Base-by-base conservation (phyloP, 345 rosid species). In the Heritiera littoralis region DNA sequence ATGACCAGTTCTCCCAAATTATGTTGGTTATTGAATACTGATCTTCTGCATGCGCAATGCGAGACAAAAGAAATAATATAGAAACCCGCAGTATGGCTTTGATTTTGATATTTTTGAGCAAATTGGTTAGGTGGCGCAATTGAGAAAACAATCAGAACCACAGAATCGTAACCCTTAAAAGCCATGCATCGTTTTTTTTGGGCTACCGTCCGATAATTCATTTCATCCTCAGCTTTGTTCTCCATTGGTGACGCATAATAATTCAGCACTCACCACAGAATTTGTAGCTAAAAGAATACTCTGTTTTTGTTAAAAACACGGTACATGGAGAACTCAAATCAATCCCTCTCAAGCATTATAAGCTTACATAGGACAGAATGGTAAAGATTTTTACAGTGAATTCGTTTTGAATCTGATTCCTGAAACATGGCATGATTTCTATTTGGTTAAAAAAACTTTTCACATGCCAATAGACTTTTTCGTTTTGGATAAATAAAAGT, bases 1-100 rank as follows among this genome's bases (percentile, higher is more conserved):
- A 63, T 79, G 80, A 43, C 49, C 80, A 32, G 72, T 23, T 69
- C 73, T 54, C 77, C 45, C 35, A 46, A 51, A 46, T 48, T 9
- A 3, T 45, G 11, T 46, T 18, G 52, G 72, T 43, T 10, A 11
- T 52, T 30, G 12, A 68, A 45, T 20, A 28, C 79, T 58, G 64
- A 72, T 54, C 75, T 75, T n/a, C 30, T 13, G 81, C 85, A 85
- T 80, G 85, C 80, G 86, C 84, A 1, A 28, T 23, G 40, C 52
- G 20, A 73, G 78, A 68, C 80, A 58, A 70, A 55, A 35, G 43
- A n/a, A 81, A 81, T 38, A 63, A 65, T 54, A 60, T 77, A 71
- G 78, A 11, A 48, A 56, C 73, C 10, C 59, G 3, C 30, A 66
- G 55, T 23, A 66, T 66, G 83, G 80, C 81, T 54, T 46, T 76